Conservation (phyloP, 225 moss, liverwort and hornwort species). For the Bryum argenteum region DNA sequence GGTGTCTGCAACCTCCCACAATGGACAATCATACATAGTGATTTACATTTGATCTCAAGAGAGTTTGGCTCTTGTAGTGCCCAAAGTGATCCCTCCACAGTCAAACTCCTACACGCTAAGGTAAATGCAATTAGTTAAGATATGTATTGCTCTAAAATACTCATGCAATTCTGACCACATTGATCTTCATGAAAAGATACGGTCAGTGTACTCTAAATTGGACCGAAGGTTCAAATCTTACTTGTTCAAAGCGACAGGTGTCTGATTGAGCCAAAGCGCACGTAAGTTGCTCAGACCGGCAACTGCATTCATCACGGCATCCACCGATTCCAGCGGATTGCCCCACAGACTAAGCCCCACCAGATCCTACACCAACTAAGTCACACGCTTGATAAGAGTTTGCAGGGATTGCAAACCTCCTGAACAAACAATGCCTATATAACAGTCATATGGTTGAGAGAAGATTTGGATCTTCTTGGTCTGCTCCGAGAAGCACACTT, state of each 20-base stretch:
- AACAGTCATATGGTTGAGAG: background rate
- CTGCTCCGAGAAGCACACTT: too few relatives aligned
- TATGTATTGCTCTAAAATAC: too few relatives aligned
- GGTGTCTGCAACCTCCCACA: too few relatives aligned
- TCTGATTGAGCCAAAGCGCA: slow-evolving; percentile 89
- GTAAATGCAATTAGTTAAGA: too few relatives aligned
- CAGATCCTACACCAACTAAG: slow-evolving; percentile 63
- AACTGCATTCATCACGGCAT: slow-evolving; percentile 59
- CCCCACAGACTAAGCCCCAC: slow-evolving; percentile 95
- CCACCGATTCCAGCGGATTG: slow-evolving; percentile 71
- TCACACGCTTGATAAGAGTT: slow-evolving; percentile 22
- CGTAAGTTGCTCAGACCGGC: slow-evolving; percentile 61
- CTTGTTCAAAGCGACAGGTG: slow-evolving; percentile 65
- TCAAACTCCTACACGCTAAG: too few relatives aligned
- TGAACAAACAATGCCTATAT: background rate
- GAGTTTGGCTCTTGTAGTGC: too few relatives aligned
- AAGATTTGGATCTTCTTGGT: background rate
- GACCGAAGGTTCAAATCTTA: slow-evolving; percentile 33
- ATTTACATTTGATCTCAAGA: too few relatives aligned
- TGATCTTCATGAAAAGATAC: too few relatives aligned
- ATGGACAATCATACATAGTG: too few relatives aligned
- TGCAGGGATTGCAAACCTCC: background rate
- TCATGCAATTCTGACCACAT: too few relatives aligned
- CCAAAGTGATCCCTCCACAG: too few relatives aligned
- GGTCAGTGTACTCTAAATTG: too few relatives aligned